Percentiles rank a stretch among this genome's conserved stretches.
phyloP scores from a whole-genome alignment of 2,329 filamentous ascomycete genomes.

The Colletotrichum ledebouriae region DNA sequence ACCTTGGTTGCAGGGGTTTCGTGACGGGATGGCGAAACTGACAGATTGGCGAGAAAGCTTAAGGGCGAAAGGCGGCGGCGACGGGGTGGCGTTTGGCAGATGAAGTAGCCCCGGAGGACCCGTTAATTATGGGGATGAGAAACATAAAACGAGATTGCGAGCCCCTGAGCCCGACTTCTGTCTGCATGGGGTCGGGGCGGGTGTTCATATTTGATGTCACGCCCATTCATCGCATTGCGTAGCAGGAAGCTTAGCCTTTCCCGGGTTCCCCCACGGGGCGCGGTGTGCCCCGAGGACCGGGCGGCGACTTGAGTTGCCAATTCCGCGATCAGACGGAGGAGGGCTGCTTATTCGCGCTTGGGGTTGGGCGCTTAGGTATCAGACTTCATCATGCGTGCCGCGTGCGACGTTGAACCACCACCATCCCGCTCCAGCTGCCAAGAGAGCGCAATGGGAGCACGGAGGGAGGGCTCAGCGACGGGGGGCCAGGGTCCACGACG shows the following conservation, averaged over 20 bases:
- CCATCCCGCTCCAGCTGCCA: constrained; percentile 3
- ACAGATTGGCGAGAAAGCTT: constrained; percentile 34
- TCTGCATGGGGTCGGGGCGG: constrained; percentile 12
- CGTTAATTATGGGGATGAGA: constrained; percentile 37
- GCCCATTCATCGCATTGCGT: constrained; percentile 11
- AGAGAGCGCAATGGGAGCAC: constrained; percentile 5
- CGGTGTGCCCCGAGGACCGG: constrained; percentile 32
- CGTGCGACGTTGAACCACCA: constrained; percentile 28
- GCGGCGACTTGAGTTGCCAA: constrained; percentile 35
- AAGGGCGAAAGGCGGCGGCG: neutral
- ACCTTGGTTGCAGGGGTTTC: neutral
- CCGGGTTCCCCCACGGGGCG: constrained; percentile 41
- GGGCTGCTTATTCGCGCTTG: constrained; percentile 20
- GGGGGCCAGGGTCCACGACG: constrained; percentile 36
- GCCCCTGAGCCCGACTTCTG: constrained; percentile 14
- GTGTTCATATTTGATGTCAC: constrained; percentile 27
- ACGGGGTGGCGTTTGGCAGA: constrained; percentile 8
- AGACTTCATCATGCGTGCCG: constrained; percentile 17
- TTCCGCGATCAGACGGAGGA: constrained; percentile 28
- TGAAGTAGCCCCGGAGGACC: constrained; percentile 29
- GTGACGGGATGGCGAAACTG: constrained; percentile 11
- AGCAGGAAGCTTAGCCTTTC: constrained; percentile 27
- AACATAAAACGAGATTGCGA: constrained; percentile 37
- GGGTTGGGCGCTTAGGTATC: constrained; percentile 28
- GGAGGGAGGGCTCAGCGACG: constrained; percentile 6